Conservation (phyloP, 1,139 yeast genomes). For the Hanseniaspora sp. region DNA sequence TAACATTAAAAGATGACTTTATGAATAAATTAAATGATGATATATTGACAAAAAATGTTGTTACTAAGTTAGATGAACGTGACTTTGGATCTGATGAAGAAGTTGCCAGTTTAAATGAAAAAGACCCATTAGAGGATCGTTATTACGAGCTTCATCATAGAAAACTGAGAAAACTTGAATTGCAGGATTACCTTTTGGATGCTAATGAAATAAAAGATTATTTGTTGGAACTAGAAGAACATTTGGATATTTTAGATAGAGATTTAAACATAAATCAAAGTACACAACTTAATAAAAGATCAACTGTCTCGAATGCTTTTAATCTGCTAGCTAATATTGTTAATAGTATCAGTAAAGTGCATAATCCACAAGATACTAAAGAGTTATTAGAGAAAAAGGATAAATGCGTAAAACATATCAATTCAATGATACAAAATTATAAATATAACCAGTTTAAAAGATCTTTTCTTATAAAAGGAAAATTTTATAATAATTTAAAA, state of each 20-base stretch:
- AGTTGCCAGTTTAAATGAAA: neutral
- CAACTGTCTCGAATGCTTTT: neutral
- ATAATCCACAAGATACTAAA: neutral
- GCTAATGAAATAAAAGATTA: constrained; percentile 1
- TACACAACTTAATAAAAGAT: neutral
- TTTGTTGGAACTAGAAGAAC: constrained; percentile 4
- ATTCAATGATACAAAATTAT: neutral
- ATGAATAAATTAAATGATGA: neutral
- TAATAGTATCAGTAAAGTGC: neutral
- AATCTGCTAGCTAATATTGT: neutral
- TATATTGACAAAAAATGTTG: neutral
- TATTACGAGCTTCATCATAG: constrained; percentile 4
- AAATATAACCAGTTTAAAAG: constrained; percentile 3
- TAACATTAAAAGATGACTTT: neutral
- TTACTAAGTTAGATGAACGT: neutral
- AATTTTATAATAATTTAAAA: neutral
- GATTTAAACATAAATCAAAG: neutral
- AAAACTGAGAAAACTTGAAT: constrained; percentile 1
- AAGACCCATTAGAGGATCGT: neutral
- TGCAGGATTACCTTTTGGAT: neutral
- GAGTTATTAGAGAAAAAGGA: neutral
- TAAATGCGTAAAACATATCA: neutral
- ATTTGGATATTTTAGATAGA: neutral
- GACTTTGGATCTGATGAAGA: too few species aligned
- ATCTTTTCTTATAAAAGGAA: neutral